Base-by-base conservation (phyloP, 2,329 filamentous ascomycete species). In the Sordariomycetes sp. region DNA sequence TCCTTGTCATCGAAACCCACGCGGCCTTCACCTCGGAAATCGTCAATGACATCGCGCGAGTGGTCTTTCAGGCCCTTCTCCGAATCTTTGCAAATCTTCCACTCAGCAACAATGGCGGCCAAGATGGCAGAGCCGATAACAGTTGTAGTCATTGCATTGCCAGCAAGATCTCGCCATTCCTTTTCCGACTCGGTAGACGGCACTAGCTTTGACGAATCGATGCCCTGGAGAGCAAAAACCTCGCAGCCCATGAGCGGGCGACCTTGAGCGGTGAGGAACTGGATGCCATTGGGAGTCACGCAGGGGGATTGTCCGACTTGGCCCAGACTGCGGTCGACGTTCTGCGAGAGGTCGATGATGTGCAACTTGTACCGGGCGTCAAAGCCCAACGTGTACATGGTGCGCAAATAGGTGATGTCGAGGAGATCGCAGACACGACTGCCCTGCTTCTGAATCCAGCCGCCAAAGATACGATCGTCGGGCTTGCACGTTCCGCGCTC, bases 71-170 rank as follows among this genome's bases (percentile, higher is more conserved):
- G 55, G n/a, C 55, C 43, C 18, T 52, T 40, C 28, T 20, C 57
- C 16, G 50, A 24, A 18, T 46, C 32, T 8, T 37, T 35, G 22
- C 53, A 48, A 14, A 57, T 25, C 6, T 51, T 37, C 18, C 22
- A 24, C 46, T 63, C 37, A 2, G 69, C 60, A 54, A 83, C 77
- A 1, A 92, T 68, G 0, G 82, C 78, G 1, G 82, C 74, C 1
- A 89, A 64, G 1, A 88, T 77, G 0, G 81, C 79, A 1, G 80
- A 76, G 2, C 85, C 86, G 11, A 91, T 82, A 1, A 90, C 86
- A 0, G 88, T 87, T 0, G 82, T 83, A 1, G 81, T 84, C 89
- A 93, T 93, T 0, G 89, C 89, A 67, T 94, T 93, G 0, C 89
- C 89, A 1, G 87, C 87, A 2, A 93, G 72, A 62, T 90, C 82